Evolutionary conservation across 176 grass and related monocot genomes (phyloP).

Genomic region (Carex cristatella): DNA sequence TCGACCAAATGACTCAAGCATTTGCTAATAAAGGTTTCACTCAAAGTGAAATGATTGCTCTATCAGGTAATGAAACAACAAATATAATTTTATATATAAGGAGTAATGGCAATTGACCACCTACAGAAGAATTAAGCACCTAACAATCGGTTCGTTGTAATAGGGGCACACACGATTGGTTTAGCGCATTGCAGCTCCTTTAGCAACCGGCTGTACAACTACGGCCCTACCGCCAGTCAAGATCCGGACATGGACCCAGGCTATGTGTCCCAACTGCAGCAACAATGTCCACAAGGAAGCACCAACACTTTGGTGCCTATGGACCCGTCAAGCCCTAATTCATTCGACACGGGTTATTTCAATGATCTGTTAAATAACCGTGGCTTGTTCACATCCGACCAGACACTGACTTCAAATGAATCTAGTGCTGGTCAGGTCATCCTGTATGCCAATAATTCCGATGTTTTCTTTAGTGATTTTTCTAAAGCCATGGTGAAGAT

Average conservation of each 20-base stretch:
- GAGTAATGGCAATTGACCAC: not conserved
- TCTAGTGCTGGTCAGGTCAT: conserved; percentile 58
- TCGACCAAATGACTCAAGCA: conserved; percentile 47
- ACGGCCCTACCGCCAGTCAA: conserved; percentile 23
- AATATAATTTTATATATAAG: not conserved
- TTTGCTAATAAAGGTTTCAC: conserved; percentile 63
- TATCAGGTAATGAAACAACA: conserved; percentile 40
- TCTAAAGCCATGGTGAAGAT: conserved; percentile 71
- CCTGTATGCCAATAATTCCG: conserved; percentile 46
- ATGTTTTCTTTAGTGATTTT: conserved; percentile 59
- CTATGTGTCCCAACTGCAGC: conserved; percentile 49
- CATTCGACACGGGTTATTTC: conserved; percentile 84
- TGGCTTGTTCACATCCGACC: conserved; percentile 68
- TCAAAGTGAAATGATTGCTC: conserved; percentile 63
- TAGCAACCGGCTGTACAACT: conserved; percentile 39
- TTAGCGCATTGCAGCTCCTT: conserved; percentile 77
- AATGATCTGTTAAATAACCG: conserved; percentile 54
- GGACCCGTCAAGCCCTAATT: conserved; percentile 50
- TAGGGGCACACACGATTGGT: conserved; percentile 87
- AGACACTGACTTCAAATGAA: conserved; percentile 42
- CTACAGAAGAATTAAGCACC: not conserved
- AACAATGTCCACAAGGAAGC: conserved; percentile 44
- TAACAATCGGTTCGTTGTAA: not conserved
- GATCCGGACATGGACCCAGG: conserved; percentile 62
- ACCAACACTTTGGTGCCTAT: conserved; percentile 43